These are phyloP conservation scores for Candida tallmaniae DNA, from an alignment of 805 yeast species.

Conservation along the genomic window DNA sequence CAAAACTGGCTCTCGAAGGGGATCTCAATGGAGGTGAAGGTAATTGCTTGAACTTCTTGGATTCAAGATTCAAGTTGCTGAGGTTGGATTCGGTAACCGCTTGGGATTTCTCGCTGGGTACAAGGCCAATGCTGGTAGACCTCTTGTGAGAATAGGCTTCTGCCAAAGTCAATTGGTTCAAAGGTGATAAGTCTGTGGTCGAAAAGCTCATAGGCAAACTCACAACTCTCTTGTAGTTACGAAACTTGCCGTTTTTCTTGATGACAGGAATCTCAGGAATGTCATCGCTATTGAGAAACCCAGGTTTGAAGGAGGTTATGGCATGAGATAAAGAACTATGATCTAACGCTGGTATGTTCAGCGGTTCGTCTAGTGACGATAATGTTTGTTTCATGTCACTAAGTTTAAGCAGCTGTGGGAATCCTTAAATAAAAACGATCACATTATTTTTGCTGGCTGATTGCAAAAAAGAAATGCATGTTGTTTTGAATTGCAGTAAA, in stretches of 20 bases:
- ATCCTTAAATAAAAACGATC: too few relatives aligned
- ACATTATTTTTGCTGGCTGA: too few relatives aligned
- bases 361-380: slow-evolving; percentile 21
- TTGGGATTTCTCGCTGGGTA: too few relatives aligned
- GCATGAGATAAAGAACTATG: slow-evolving; percentile 21
- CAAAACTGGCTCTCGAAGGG: too few relatives aligned
- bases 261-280: slow-evolving; percentile 21
- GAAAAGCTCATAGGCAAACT: slow-evolving; percentile 10
- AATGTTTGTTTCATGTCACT: slow-evolving; percentile 21
- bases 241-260: slow-evolving; percentile 17
- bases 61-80: too few relatives aligned
- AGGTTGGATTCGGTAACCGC: background rate
- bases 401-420: too few relatives aligned
- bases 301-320: slow-evolving; percentile 24
- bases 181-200: too few relatives aligned
- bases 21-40: slow-evolving; percentile 2
- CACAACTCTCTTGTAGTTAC: slow-evolving; percentile 12
- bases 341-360: slow-evolving; percentile 18
- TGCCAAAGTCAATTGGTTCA: too few relatives aligned
- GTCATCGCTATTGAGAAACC: slow-evolving; percentile 19
- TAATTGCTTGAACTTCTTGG: slow-evolving; percentile 1
- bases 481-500: too few relatives aligned
- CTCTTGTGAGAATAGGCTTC: too few relatives aligned
- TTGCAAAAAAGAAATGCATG: too few relatives aligned
- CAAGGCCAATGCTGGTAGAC: too few relatives aligned